phyloP scores from a whole-genome alignment of 495 filamentous ascomycete genomes.

The Astrothelium macrocarpum region DNA sequence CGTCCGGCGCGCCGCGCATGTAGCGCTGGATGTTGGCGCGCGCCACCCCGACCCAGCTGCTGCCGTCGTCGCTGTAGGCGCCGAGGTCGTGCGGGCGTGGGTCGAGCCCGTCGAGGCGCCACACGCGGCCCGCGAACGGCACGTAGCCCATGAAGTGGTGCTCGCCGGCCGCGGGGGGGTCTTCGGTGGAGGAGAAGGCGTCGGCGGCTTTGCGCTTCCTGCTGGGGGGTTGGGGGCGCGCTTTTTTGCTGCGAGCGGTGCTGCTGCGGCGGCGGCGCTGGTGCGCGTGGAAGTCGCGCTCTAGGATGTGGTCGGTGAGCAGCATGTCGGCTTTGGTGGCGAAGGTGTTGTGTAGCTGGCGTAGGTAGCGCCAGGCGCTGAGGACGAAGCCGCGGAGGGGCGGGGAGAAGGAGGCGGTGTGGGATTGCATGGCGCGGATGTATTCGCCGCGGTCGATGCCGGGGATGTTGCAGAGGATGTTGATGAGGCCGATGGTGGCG shows the following conservation, averaged over 20 bases:
- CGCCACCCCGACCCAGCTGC: slow-evolving; percentile 40
- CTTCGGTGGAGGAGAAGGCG: slow-evolving; percentile 28
- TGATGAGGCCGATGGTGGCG: slow-evolving; percentile 78
- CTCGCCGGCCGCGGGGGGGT: slow-evolving; percentile 30
- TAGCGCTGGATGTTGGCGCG: slow-evolving; percentile 37
- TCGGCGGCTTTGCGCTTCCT: slow-evolving; percentile 3
- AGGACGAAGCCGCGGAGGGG: slow-evolving; percentile 66
- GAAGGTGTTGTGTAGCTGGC: slow-evolving; percentile 77
- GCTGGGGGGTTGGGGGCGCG: slow-evolving; percentile 15
- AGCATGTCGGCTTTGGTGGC: slow-evolving; percentile 73
- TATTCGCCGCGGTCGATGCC: slow-evolving; percentile 54
- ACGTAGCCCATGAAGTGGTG: slow-evolving; percentile 91
- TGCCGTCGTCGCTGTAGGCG: slow-evolving; percentile 31
- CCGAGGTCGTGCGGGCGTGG: slow-evolving; percentile 62
- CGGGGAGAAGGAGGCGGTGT: slow-evolving; percentile 57
- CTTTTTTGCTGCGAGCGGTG: too few relatives aligned
- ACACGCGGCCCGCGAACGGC: slow-evolving; percentile 62
- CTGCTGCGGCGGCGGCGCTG: slow-evolving; percentile 15
- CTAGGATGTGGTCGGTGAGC: slow-evolving; percentile 58
- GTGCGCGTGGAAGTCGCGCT: neutral
- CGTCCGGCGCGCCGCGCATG: slow-evolving; percentile 45
- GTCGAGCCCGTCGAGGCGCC: slow-evolving; percentile 86
- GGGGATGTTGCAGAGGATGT: slow-evolving; percentile 79
- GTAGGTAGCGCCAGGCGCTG: slow-evolving; percentile 64
- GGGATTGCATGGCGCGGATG: slow-evolving; percentile 59